These are phyloP conservation scores for Penicillium antarcticum DNA, from an alignment of 495 filamentous ascomycete species.

Conservation along the genomic window DNA sequence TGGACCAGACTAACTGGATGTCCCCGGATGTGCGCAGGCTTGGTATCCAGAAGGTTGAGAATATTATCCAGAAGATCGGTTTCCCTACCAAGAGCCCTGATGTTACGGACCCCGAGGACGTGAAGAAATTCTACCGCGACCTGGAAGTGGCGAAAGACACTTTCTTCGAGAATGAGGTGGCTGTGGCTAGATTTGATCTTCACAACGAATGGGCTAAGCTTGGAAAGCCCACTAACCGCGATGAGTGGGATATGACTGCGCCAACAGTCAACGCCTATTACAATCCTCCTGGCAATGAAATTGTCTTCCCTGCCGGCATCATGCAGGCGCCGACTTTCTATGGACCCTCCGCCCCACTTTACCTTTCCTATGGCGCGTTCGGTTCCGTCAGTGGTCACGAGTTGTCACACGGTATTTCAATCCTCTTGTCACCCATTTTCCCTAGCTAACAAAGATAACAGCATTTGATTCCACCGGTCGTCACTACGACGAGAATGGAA, in stretches of 20 bases:
- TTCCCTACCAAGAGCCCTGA: slow-evolving; percentile 66
- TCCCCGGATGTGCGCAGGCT: slow-evolving; percentile 58
- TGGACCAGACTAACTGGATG: slow-evolving; percentile 66
- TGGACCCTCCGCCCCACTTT: slow-evolving; percentile 57
- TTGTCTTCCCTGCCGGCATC: slow-evolving; percentile 70
- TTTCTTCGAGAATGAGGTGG: slow-evolving; percentile 61
- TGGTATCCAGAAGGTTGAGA: slow-evolving; percentile 65
- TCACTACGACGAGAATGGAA: slow-evolving; percentile 65
- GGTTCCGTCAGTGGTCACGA: slow-evolving; percentile 71
- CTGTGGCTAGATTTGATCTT: slow-evolving; percentile 44
- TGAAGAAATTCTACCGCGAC: slow-evolving; percentile 56
- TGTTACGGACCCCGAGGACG: slow-evolving; percentile 53
- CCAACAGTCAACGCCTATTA: slow-evolving; percentile 65
- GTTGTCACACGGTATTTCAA: slow-evolving; percentile 56
- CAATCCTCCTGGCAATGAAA: slow-evolving; percentile 61
- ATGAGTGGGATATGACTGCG: slow-evolving; percentile 62
- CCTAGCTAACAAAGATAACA: slow-evolving; percentile 11
- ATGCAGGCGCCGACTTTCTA: slow-evolving; percentile 70
- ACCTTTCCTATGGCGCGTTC: slow-evolving; percentile 68
- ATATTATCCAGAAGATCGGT: slow-evolving; percentile 72
- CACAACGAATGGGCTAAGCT: slow-evolving; percentile 53
- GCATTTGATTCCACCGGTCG: slow-evolving; percentile 69
- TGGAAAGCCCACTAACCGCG: slow-evolving; percentile 58
- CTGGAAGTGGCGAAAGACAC: slow-evolving; percentile 49
- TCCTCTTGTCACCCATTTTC: not conserved